A percentile compares a stretch with the other conserved stretches of the same genome.
Conservation (phyloP, 306 rosid species). For the Corylus heterophylla region DNA sequence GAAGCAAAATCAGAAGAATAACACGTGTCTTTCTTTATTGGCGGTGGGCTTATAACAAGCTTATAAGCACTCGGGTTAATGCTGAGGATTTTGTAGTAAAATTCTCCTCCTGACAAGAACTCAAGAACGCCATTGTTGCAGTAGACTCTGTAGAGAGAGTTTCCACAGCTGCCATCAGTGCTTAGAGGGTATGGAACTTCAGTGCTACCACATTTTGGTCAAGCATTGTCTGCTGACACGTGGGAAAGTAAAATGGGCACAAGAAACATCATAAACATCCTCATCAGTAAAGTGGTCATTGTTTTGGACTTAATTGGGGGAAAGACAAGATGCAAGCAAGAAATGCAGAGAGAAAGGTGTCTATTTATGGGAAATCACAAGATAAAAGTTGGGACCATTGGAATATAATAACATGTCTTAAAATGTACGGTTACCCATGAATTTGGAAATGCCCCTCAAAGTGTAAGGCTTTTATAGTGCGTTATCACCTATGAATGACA, state of each 20-base stretch:
- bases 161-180: slow-evolving; percentile 62
- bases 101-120: slow-evolving; percentile 60
- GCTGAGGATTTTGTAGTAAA: slow-evolving; percentile 64
- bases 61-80: slow-evolving; percentile 42
- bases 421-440: too few species aligned
- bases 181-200: slow-evolving; percentile 83
- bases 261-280: slow-evolving; percentile 32
- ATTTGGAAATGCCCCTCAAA: neutral
- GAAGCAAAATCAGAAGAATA: slow-evolving; percentile 56
- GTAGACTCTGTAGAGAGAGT: slow-evolving; percentile 56
- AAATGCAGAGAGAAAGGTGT: slow-evolving; percentile 12
- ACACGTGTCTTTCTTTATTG: slow-evolving; percentile 44
- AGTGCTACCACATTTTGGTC: slow-evolving; percentile 61
- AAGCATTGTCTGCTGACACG: slow-evolving; percentile 34
- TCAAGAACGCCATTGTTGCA: slow-evolving; percentile 57
- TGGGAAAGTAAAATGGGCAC: slow-evolving; percentile 31
- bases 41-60: slow-evolving; percentile 63
- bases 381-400: neutral
- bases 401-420: neutral
- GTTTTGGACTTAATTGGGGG: neutral
- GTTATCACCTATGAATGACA: slow-evolving; percentile 6
- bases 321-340: slow-evolving; percentile 15
- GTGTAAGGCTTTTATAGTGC: neutral
- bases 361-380: slow-evolving; percentile 26
- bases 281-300: slow-evolving; percentile 22